A percentile compares a stretch with the other conserved stretches of the same genome.
phyloP scores from a whole-genome alignment of 2,329 filamentous ascomycete species.

The Cyphellophora attinorum region DNA sequence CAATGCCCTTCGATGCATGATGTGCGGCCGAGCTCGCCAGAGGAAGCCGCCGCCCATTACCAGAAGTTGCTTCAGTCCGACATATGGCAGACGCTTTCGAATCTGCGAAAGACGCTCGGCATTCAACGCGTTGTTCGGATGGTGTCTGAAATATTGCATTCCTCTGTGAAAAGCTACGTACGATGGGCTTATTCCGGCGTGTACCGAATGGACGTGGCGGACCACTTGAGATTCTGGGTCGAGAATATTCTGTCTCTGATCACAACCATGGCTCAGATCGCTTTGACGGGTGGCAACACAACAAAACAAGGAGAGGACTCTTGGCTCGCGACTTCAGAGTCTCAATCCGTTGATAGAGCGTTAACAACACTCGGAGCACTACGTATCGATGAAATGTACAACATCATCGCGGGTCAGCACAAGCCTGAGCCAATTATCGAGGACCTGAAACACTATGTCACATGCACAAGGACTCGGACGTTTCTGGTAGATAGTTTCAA shows the following conservation, averaged over 20 bases:
- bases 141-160: constrained; percentile 49
- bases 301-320: constrained; percentile 43
- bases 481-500: constrained; percentile 47
- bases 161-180: constrained; percentile 47
- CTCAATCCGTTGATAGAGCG: no score
- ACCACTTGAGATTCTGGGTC: constrained; percentile 46
- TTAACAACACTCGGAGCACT: constrained; percentile 45
- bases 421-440: constrained; percentile 43
- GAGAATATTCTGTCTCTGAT: constrained; percentile 44
- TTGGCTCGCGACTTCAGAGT: constrained; percentile 19
- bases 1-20: constrained; percentile 7
- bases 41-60: constrained; percentile 7
- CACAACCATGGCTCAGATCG: constrained; percentile 33
- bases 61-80: constrained; percentile 6
- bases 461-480: constrained; percentile 42
- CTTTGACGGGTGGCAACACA: constrained; percentile 4
- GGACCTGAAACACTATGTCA: constrained; percentile 50
- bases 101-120: constrained; percentile 31
- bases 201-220: constrained; percentile 41
- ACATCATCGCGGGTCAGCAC: constrained; percentile 47
- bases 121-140: constrained; percentile 45
- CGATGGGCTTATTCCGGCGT: constrained; percentile 46
- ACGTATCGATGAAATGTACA: constrained; percentile 49
- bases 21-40: constrained; percentile 8
- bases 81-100: constrained; percentile 6